These are phyloP conservation scores for Tylopilus vinaceipallidus DNA, from an alignment of 768 basidiomycete species.

Conservation along the genomic window DNA sequence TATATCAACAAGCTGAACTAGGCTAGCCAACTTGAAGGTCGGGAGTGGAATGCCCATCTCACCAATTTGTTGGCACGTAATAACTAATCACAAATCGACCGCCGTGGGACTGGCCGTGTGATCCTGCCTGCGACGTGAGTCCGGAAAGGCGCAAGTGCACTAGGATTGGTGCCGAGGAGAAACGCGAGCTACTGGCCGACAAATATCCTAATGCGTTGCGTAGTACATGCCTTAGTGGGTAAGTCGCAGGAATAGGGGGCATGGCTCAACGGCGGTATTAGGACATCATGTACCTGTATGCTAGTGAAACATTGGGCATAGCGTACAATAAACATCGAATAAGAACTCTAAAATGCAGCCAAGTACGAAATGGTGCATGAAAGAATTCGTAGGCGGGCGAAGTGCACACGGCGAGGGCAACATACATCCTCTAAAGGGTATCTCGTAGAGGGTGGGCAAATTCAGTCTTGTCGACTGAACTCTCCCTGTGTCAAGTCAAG, in stretches of 20 bases:
- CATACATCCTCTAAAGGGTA: background rate
- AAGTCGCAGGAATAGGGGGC: background rate
- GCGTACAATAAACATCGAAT: constrained; percentile 22
- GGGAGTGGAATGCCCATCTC: too few relatives aligned
- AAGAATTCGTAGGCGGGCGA: background rate
- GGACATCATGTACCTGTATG: constrained; percentile 13
- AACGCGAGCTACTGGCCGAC: too few relatives aligned
- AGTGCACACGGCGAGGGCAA: background rate
- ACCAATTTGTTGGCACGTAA: too few relatives aligned
- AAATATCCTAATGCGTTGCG: too few relatives aligned
- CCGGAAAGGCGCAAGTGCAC: too few relatives aligned
- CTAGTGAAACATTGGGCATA: constrained; percentile 18
- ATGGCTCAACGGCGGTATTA: constrained; percentile 9
- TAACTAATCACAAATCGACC: too few relatives aligned
- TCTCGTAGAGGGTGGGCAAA: background rate
- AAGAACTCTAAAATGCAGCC: constrained; percentile 14
- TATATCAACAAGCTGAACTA: too few relatives aligned
- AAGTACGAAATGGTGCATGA: background rate
- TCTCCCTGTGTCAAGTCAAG: constrained; percentile 84
- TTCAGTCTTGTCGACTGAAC: constrained; percentile 65
- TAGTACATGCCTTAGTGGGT: background rate
- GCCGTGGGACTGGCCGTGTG: too few relatives aligned
- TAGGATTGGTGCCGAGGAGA: too few relatives aligned
- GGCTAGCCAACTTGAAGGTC: too few relatives aligned
- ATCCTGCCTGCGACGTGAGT: too few relatives aligned